Evolutionary conservation across 352 stramenopile species (phyloP).

Genomic region (Phytophthora sansomeana): DNA sequence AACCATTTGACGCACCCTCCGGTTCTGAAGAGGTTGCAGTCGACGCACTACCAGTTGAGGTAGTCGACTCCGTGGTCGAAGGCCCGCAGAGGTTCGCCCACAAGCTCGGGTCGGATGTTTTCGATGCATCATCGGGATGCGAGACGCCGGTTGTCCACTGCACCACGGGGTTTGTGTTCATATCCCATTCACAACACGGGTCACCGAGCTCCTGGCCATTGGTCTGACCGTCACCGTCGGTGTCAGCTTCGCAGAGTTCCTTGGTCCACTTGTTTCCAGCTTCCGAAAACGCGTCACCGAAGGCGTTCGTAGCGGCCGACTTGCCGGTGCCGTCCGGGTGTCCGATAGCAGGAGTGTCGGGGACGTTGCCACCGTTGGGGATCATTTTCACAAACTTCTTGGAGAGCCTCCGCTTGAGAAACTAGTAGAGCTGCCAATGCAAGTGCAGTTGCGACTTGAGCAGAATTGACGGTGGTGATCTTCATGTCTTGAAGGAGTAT

Average conservation of each 20-base stretch:
- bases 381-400: conserved; percentile 25
- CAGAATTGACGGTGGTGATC: conserved; percentile 5
- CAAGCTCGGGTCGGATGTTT: conserved; percentile 20
- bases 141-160: conserved; percentile 23
- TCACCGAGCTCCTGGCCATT: conserved; percentile 26
- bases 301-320: conserved; percentile 15
- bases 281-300: conserved; percentile 19
- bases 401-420: conserved; percentile 5
- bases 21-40: conserved; percentile 1
- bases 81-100: conserved; percentile 12
- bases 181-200: conserved; percentile 23
- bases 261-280: conserved; percentile 23
- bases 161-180: conserved; percentile 23
- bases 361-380: conserved; percentile 17
- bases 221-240: conserved; percentile 21
- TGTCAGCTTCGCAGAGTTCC: conserved; percentile 19
- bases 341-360: conserved; percentile 22
- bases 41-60: background rate
- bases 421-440: conserved; percentile 6
- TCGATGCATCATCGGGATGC: conserved; percentile 16
- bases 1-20: background rate
- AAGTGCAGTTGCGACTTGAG: too few species aligned
- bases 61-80: background rate
- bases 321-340: conserved; percentile 19
- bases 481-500: conserved; percentile 20